phyloP scores from a whole-genome alignment of 75 land plant genomes.

The Gnetum montanum region DNA sequence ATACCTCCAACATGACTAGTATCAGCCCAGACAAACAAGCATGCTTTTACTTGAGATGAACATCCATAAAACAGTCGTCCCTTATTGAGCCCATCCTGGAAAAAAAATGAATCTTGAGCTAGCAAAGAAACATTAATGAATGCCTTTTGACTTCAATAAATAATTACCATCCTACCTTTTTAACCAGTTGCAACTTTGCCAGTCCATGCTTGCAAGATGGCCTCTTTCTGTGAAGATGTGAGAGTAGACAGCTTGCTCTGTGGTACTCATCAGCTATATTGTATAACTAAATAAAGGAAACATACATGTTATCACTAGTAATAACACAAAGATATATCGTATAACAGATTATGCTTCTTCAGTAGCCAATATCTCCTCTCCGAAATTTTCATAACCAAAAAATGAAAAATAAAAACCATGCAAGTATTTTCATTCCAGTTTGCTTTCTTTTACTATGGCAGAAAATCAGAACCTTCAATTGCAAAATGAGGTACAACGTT shows the following conservation, averaged over 20 bases:
- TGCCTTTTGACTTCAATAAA: background rate
- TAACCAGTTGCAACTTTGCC: slow-evolving; percentile 10
- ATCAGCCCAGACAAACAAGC: slow-evolving; percentile 13
- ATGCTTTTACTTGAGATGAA: slow-evolving; percentile 9
- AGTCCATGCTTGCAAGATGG: slow-evolving; percentile 18
- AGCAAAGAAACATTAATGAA: background rate
- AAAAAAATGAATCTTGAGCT: background rate
- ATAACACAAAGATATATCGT: background rate
- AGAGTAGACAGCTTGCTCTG: slow-evolving; percentile 10
- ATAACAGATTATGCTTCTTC: background rate
- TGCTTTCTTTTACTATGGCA: background rate
- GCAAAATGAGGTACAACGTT: too few species aligned
- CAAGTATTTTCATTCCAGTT: background rate
- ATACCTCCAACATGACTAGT: background rate
- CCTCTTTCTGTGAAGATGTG: background rate
- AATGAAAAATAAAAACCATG: background rate
- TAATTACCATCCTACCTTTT: slow-evolving; percentile 4
- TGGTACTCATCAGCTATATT: slow-evolving; percentile 10
- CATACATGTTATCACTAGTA: background rate
- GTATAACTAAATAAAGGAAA: slow-evolving; percentile 2
- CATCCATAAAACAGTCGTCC: slow-evolving; percentile 18
- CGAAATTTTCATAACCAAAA: background rate
- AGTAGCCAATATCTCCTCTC: background rate
- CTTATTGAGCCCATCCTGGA: slow-evolving; percentile 15
- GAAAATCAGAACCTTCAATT: too few species aligned